Conservation (phyloP, 2,329 filamentous ascomycete genomes). For the Talaromyces amestolkiae region DNA sequence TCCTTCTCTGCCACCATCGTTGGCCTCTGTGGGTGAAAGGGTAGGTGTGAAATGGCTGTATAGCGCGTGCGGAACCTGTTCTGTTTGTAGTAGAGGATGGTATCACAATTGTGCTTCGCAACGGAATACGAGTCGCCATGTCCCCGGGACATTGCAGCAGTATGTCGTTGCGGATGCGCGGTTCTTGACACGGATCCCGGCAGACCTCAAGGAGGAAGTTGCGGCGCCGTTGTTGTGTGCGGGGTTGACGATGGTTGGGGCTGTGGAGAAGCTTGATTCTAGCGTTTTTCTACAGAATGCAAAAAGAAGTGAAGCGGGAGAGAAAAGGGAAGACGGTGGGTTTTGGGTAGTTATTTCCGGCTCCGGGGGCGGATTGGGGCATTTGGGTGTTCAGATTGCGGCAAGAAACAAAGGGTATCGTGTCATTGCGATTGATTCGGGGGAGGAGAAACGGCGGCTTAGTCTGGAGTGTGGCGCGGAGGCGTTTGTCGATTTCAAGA, state of each 20-base stretch:
- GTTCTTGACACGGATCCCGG: conserved; percentile 3
- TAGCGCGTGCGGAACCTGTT: background rate
- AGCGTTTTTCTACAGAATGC: background rate
- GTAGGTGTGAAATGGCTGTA: background rate
- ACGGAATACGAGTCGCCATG: background rate
- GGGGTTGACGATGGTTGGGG: background rate
- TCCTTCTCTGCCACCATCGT: background rate
- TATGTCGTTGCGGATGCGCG: conserved; percentile 3
- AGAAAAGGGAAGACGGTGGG: background rate
- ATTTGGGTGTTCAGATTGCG: conserved; percentile 4
- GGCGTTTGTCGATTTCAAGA: background rate
- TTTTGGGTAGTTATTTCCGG: conserved; percentile 9
- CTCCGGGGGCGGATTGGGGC: conserved; percentile 9
- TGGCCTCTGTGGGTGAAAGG: background rate
- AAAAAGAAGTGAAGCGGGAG: background rate
- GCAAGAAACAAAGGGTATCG: background rate
- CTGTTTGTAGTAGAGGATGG: background rate
- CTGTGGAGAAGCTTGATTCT: background rate
- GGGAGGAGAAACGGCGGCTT: background rate
- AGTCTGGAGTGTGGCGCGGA: background rate
- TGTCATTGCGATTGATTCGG: conserved; percentile 13
- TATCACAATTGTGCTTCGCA: background rate
- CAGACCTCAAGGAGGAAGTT: background rate
- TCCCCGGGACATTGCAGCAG: conserved; percentile 7
- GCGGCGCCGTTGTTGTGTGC: conserved; percentile 13